Evolutionary conservation across 345 rosid genomes (phyloP).

Genomic region (Orychophragmus violaceus): DNA sequence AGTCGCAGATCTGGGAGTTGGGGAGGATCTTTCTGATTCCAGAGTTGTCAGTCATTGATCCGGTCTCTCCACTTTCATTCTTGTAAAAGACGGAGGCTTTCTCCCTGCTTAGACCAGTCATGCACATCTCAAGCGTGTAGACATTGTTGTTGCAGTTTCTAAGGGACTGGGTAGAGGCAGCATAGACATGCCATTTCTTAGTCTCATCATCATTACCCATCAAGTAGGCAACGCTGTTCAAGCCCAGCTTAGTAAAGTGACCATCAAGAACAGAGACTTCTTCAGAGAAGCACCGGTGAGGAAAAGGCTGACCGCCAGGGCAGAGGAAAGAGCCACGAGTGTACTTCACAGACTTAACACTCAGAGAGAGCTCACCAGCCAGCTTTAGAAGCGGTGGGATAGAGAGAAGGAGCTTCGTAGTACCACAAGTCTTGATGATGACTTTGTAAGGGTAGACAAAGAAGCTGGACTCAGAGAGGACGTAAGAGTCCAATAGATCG

Average conservation of each 20-base stretch:
- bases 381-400: slow-evolving; percentile 76
- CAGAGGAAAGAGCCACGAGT: slow-evolving; percentile 87
- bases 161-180: slow-evolving; percentile 47
- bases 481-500: too few species aligned
- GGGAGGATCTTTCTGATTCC: slow-evolving; percentile 88
- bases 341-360: slow-evolving; percentile 63
- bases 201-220: slow-evolving; percentile 57
- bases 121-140: slow-evolving; percentile 85
- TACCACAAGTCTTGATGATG: slow-evolving; percentile 87
- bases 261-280: slow-evolving; percentile 75
- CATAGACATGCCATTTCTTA: too few species aligned
- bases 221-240: slow-evolving; percentile 55
- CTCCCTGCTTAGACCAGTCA: slow-evolving; percentile 76
- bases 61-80: slow-evolving; percentile 39
- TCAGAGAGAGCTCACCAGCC: slow-evolving; percentile 57
- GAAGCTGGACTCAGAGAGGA: slow-evolving; percentile 96
- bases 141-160: slow-evolving; percentile 23
- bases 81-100: slow-evolving; percentile 70
- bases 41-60: slow-evolving; percentile 57
- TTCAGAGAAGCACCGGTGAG: slow-evolving; percentile 78
- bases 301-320: slow-evolving; percentile 75
- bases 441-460: slow-evolving; percentile 85
- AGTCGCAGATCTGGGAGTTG: slow-evolving; percentile 70
- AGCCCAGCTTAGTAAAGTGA: slow-evolving; percentile 52
- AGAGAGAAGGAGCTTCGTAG: slow-evolving; percentile 79